Evolutionary conservation across 2,329 filamentous ascomycete genomes (phyloP).

Genomic region (Aspergillus sergii): DNA sequence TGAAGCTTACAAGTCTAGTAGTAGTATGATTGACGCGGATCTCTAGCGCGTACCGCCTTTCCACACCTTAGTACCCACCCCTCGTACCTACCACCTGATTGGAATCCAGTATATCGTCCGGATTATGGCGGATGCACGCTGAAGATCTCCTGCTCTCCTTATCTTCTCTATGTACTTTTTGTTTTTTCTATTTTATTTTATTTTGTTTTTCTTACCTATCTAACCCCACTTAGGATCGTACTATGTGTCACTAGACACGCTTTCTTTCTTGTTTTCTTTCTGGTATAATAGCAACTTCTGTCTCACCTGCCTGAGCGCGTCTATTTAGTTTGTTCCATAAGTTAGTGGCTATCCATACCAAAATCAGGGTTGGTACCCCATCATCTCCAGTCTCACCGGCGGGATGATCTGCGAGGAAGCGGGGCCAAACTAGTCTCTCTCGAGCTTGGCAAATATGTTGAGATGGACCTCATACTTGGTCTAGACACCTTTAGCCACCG

Average conservation of each 20-base stretch:
- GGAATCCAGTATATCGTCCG: neutral
- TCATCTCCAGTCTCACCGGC: neutral
- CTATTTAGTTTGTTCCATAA: neutral
- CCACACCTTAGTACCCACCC: too few relatives aligned
- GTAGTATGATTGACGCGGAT: too few relatives aligned
- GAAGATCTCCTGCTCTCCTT: neutral
- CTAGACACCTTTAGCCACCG: neutral
- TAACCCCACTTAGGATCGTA: neutral
- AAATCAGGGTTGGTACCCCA: neutral
- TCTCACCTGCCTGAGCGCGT: neutral
- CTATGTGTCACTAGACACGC: neutral
- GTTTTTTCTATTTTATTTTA: neutral
- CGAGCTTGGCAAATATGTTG: neutral
- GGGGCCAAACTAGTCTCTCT: constrained; percentile 3
- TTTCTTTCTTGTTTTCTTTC: neutral
- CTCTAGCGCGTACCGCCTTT: too few relatives aligned
- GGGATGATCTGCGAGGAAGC: constrained; percentile 3
- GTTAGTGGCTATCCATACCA: constrained; percentile 2
- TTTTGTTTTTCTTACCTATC: neutral
- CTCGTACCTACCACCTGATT: neutral
- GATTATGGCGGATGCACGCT: neutral
- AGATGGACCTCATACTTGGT: neutral
- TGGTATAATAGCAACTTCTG: neutral
- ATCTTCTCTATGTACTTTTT: neutral
- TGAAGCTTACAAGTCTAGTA: too few relatives aligned